phyloP scores from a whole-genome alignment of 441 rosid species.

The Brassica hybrid region DNA sequence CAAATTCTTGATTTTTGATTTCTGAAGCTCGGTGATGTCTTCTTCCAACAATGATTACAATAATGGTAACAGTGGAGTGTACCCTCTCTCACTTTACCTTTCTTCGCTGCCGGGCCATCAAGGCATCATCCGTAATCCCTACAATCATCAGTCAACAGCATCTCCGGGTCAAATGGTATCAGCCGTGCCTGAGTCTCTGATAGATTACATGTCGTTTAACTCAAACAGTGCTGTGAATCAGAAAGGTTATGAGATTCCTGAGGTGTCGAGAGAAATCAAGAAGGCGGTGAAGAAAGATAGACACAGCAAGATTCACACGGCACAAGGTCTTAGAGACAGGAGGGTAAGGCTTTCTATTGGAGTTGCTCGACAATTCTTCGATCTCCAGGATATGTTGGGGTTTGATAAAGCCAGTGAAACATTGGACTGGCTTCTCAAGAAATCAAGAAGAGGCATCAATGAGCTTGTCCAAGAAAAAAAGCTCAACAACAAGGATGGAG shows the following conservation, averaged over 20 bases:
- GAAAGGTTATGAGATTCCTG: conserved; percentile 22
- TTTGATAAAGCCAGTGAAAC: conserved; percentile 80
- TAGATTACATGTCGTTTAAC: conserved; percentile 34
- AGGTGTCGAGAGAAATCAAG: conserved; percentile 34
- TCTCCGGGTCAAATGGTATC: conserved; percentile 32
- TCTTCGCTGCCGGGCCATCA: conserved; percentile 36
- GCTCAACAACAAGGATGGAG: conserved; percentile 21
- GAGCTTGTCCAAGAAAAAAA: conserved; percentile 45
- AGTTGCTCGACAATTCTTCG: conserved; percentile 70
- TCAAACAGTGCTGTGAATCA: conserved; percentile 29
- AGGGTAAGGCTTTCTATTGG: conserved; percentile 80
- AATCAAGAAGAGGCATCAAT: conserved; percentile 63
- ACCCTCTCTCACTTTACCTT: conserved; percentile 41
- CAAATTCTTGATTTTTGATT: conserved; percentile 25
- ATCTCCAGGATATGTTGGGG: conserved; percentile 84
- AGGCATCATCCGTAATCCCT: conserved; percentile 28
- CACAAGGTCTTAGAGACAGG: no score
- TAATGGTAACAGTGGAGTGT: conserved; percentile 23
- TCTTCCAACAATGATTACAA: conserved; percentile 35
- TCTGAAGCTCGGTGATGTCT: conserved; percentile 31
- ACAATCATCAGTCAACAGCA: conserved; percentile 28
- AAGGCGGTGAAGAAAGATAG: conserved; percentile 59
- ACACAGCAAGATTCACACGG: conserved; percentile 80
- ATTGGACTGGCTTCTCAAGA: conserved; percentile 70
- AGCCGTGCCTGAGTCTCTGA: conserved; percentile 32